Evolutionary conservation across 164 flowering plant species (phyloP), one percentile per base, ranked within the genome.

Genomic region (Magnolia sinica): DNA sequence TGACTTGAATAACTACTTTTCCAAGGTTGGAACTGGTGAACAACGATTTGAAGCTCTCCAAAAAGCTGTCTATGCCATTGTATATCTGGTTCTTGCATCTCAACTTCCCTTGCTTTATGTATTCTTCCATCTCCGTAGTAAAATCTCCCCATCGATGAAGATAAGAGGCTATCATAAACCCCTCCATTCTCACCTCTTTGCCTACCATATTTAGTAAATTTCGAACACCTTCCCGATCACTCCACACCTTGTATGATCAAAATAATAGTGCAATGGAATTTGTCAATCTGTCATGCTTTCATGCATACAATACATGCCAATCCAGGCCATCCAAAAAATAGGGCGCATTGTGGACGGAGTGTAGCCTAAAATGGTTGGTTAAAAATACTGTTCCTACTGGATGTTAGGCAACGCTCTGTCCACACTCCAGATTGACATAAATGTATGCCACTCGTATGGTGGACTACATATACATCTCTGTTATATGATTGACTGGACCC

Each of bases 141-240:
- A 87, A 87, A 7, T 86, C 90, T 16, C 74, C 83, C 58, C 82
- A 79, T 0, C 83, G 83, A 70, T 83, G 72, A 69, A 76, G 49
- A 70, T 82, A 77, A 19, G 88, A 80, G 19, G 81, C 82, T 31
- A 85, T 19, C 84, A 87, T 8, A 69, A 63, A 87, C 2, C 90
- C 90, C 75, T 86, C 82, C 83, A 87, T 87, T 73, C 73, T 82
- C 76, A 84, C 88, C 23, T 84, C 85, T 64, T 85, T 87, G 1
- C 87, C 90, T 18, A 87, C 88, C 69, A 86, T 49, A 55, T 86
- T 87, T 69, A 87, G 76, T 29, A 87, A 78, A 72, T 87, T 87
- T 71, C 87, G 79, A 14, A 87, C 87, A 18, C 90, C 88, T 37
- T 79, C 83, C 52, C 88, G 72, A 51, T 83, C 83, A 20, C 75